Base-by-base conservation (phyloP, 768 basidiomycete species). In the Amanita exitialis region DNA sequence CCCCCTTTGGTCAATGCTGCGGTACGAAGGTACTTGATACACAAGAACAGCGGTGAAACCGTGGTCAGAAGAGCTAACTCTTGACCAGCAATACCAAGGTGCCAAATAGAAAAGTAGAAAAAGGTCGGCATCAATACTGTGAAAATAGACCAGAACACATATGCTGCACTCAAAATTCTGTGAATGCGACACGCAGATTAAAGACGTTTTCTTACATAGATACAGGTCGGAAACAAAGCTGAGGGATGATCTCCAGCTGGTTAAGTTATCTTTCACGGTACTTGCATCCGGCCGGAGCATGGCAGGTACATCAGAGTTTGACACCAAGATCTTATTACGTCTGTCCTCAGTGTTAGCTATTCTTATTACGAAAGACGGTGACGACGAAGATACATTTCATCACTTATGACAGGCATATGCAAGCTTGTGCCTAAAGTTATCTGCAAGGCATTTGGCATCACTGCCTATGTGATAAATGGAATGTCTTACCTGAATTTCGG, bases 91-190 rank as follows among this genome's bases (percentile, higher is more conserved):
- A 94, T 74, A 23, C 86, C 89, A 15, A 93, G 80, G 61, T 90
- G 77, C 91, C 91, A 93, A 16, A 95, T 80, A 21, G 88, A 91
- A 68, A 90, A 94, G 66, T 93, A 94, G 69, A 94, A 94, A 3
- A 94, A 71, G 3, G 86, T 81, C 1, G 85, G 82, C 5, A 83
- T 77, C 16, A 92, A 78, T 3, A 80, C 75, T 1, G 91, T 93
- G 62, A 87, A 80, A 44, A 88, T 74, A 1, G 90, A 86, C 86
- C 87, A 90, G 64, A 84, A 89, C 15, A 86, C 69, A 60, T 82
- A 90, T 3, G 85, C 87, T 90, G 51, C 39, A 30, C 32, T n/a
- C 27, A 25, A 25, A 10, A 43, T 36, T 44, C 61, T 36, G 58
- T n/a, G 18, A 49, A 49, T 48, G 36, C 44, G 20, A 47, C 13